Evolutionary conservation across 805 yeast genomes (phyloP).

Genomic region (Isabelozyma heimii): DNA sequence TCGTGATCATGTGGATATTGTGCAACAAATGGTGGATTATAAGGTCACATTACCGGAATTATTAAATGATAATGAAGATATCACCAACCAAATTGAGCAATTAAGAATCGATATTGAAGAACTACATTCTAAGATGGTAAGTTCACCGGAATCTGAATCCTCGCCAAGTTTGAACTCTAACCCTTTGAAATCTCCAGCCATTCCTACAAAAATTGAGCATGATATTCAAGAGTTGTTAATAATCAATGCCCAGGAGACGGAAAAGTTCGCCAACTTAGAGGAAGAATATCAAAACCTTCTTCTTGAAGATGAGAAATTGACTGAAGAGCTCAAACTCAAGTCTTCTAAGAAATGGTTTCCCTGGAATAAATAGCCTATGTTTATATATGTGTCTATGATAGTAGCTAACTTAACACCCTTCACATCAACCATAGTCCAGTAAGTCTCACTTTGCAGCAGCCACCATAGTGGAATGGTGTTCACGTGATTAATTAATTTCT

Average conservation of each 20-base stretch:
- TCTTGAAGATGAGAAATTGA: slow-evolving; percentile 23
- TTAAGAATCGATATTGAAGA: slow-evolving; percentile 33
- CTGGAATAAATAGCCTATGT: slow-evolving; percentile 4
- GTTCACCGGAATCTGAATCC: slow-evolving; percentile 4
- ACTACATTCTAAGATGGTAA: slow-evolving; percentile 37
- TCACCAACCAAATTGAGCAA: slow-evolving; percentile 42
- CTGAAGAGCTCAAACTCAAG: slow-evolving; percentile 15
- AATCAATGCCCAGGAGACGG: slow-evolving; percentile 38
- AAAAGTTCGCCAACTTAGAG: slow-evolving; percentile 35
- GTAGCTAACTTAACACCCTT: not conserved
- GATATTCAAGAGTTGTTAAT: slow-evolving; percentile 33
- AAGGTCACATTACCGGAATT: slow-evolving; percentile 74
- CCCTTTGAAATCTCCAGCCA: slow-evolving; percentile 8
- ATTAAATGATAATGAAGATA: slow-evolving; percentile 67
- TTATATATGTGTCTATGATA: not conserved
- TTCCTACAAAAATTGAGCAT: slow-evolving; percentile 37
- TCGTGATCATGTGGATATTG: slow-evolving; percentile 80
- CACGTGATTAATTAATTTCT: not conserved
- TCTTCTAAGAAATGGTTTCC: slow-evolving; percentile 29
- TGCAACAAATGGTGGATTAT: slow-evolving; percentile 81
- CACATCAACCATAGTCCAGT: too few species aligned
- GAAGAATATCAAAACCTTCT: slow-evolving; percentile 29
- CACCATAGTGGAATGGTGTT: not conserved
- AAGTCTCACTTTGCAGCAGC: not conserved
- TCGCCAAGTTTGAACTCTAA: not conserved